phyloP scores from a whole-genome alignment of 768 basidiomycete genomes.

The Amanita rimosa region DNA sequence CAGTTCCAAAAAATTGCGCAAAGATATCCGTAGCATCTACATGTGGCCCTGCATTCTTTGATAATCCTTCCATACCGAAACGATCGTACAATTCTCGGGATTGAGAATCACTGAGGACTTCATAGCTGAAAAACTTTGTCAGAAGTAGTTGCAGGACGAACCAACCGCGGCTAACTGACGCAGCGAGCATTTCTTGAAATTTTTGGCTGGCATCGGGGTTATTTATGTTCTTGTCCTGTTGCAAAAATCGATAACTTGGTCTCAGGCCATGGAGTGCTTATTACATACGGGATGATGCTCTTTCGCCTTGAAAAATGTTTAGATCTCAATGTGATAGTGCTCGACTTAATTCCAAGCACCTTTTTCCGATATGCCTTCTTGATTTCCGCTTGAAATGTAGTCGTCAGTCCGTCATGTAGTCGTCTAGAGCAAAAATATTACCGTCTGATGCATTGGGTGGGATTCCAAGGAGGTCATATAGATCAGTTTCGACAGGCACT shows the following conservation, averaged over 20 bases:
- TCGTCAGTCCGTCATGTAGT: conserved; percentile 8
- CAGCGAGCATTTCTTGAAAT: conserved; percentile 85
- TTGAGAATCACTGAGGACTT: conserved; percentile 65
- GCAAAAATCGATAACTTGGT: not conserved
- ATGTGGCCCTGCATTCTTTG: conserved; percentile 35
- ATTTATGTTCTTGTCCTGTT: conserved; percentile 86
- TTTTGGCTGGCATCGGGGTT: conserved; percentile 73
- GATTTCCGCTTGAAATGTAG: conserved; percentile 52
- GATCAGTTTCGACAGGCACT: conserved; percentile 70
- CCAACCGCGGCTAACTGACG: conserved; percentile 35
- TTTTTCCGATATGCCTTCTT: conserved; percentile 93
- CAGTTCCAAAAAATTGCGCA: conserved; percentile 55
- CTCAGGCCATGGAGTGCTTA: not conserved
- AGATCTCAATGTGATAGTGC: conserved; percentile 10
- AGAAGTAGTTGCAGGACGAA: conserved; percentile 1
- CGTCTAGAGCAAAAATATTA: conserved; percentile 16
- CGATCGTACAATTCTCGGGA: conserved; percentile 62
- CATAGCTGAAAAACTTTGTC: conserved; percentile 44
- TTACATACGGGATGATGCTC: conserved; percentile 70
- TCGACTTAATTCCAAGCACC: conserved; percentile 31
- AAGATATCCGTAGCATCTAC: conserved; percentile 64
- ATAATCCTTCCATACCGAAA: conserved; percentile 60
- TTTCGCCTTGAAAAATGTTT: conserved; percentile 48
- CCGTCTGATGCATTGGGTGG: conserved; percentile 60
- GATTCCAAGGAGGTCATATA: conserved; percentile 83